Conservation (phyloP, 495 filamentous ascomycete species). For the Penicillium angulare region DNA sequence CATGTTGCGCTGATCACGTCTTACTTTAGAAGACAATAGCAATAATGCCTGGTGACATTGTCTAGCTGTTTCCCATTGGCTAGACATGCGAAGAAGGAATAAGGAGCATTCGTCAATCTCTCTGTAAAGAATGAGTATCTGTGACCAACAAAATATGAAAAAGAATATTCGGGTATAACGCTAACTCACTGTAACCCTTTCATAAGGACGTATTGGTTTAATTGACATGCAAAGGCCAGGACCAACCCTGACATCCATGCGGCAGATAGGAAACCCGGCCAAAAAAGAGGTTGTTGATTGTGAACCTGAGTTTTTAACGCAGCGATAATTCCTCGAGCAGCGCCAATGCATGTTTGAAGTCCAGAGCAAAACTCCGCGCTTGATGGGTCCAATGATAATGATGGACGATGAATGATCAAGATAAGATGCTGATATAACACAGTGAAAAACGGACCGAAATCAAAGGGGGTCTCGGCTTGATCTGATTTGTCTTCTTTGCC, state of each 20-base stretch:
- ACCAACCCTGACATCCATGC: constrained; percentile 44
- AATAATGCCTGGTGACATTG: constrained; percentile 36
- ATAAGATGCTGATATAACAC: constrained; percentile 67
- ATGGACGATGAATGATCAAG: constrained; percentile 59
- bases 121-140: constrained; percentile 16
- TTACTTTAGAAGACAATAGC: constrained; percentile 27
- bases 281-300: constrained; percentile 35
- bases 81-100: constrained; percentile 34
- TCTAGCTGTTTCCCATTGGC: constrained; percentile 42
- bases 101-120: constrained; percentile 34
- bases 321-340: constrained; percentile 35
- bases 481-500: background rate
- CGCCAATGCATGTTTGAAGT: constrained; percentile 41
- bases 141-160: too few relatives aligned
- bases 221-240: constrained; percentile 40
- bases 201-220: constrained; percentile 35
- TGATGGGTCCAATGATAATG: constrained; percentile 32
- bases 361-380: constrained; percentile 40
- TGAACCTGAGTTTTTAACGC: constrained; percentile 32
- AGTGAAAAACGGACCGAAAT: constrained; percentile 47
- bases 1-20: background rate
- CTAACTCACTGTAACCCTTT: constrained; percentile 35
- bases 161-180: too few relatives aligned
- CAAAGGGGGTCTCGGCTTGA: constrained; percentile 24
- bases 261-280: constrained; percentile 40